phyloP scores from a whole-genome alignment of 305 asterid genomes.

The Lippia alba region DNA sequence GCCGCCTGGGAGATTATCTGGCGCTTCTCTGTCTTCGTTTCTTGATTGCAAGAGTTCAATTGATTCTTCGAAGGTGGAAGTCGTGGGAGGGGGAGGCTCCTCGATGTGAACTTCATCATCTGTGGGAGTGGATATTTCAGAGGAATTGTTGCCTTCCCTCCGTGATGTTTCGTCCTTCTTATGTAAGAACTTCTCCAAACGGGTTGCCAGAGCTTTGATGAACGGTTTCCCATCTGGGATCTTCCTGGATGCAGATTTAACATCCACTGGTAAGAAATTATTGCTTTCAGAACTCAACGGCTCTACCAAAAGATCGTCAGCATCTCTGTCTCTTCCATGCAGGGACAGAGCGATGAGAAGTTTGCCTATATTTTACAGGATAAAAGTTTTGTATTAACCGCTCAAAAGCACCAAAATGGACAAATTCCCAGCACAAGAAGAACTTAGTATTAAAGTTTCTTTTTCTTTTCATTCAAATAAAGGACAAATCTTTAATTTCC shows the following conservation, averaged over 20 bases:
- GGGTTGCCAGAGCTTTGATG: conserved; percentile 63
- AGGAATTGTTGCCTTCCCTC: conserved; percentile 41
- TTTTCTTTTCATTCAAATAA: background rate
- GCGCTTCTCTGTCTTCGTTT: conserved; percentile 50
- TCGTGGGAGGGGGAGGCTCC: conserved; percentile 41
- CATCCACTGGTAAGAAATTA: conserved; percentile 37
- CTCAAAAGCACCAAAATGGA: conserved; percentile 20
- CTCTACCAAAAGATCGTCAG: conserved; percentile 33
- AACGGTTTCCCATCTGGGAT: conserved; percentile 60
- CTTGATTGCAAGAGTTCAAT: conserved; percentile 53
- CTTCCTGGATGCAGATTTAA: conserved; percentile 44
- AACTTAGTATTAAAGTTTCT: background rate
- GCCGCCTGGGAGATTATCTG: conserved; percentile 73
- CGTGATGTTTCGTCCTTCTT: conserved; percentile 56
- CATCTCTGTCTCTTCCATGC: conserved; percentile 59
- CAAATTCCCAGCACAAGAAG: background rate
- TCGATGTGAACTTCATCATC: conserved; percentile 54
- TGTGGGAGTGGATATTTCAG: conserved; percentile 54
- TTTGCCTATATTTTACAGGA: conserved; percentile 56
- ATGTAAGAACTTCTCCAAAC: conserved; percentile 63
- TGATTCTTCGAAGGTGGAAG: conserved; percentile 55
- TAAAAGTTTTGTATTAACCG: conserved; percentile 11
- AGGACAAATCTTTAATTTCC: background rate
- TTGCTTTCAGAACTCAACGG: conserved; percentile 40
- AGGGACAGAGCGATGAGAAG: conserved; percentile 72